Base-by-base conservation (phyloP, 169 alveolate genomes). In the Cryptosporidium xiaoi region DNA sequence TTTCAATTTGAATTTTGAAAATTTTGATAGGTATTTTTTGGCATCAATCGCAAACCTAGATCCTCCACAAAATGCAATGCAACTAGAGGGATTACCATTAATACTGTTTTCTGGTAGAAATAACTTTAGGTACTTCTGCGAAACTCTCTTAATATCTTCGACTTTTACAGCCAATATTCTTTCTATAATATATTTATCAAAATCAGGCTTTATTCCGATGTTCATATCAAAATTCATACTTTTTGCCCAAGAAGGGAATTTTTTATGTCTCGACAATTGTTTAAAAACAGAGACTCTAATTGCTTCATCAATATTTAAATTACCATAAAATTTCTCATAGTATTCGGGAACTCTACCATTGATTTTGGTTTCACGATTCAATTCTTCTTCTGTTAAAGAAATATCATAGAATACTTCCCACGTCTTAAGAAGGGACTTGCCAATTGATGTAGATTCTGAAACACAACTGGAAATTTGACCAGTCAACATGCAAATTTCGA, bases 381-480 rank as follows among this genome's bases (percentile, higher is more conserved):
- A 6, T 53, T 69, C 83, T 33, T 34, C 60, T 55, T 69, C 83
- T 51, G 51, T 64, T 44, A 69, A 34, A 2, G 83, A 60, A 3
- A 77, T 34, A 15, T 77, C 87, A 18, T 36, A n/a, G 15, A 77
- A 77, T 60, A 60, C 46, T 18, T 60, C 65, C 87, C 87, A 77
- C n/a, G 87, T 77, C n/a, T 40, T 77, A 44, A 77, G n/a, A 12
- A 77, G 31, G 13, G 77, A 77, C 27, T 62, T n/a, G 24, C 65
- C 69, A n/a, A 77, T 56, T 58, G 87, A 77, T 58, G 87, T 77
- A 0, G 87, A 77, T 62, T 77, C 87, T 20, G 27, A 58, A 8
- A 77, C 64, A n/a, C 87, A 77, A 62, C 56, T 77, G n/a, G 64
- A 77, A 15, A 77, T 18, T 40, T 62, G 58, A 20, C 87, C 87